Evolutionary conservation across 768 basidiomycete species (phyloP).

Genomic region (Lactarius pseudohatsudake): DNA sequence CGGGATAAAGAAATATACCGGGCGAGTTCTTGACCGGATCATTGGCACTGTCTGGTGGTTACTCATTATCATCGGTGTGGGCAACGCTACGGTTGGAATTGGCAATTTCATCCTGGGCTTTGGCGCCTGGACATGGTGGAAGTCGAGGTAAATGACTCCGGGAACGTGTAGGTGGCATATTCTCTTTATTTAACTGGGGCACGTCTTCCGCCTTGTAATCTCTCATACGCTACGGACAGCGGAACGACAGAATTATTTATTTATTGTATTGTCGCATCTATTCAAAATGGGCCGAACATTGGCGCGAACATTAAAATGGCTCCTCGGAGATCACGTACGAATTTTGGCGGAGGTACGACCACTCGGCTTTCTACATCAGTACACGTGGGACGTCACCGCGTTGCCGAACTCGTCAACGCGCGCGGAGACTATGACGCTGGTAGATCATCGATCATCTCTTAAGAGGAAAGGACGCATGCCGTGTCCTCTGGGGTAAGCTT

Average conservation of each 20-base stretch:
- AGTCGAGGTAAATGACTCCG: slow-evolving; percentile 18
- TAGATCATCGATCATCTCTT: not conserved
- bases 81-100: slow-evolving; percentile 65
- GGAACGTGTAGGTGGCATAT: slow-evolving; percentile 9
- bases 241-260: slow-evolving; percentile 2
- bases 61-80: slow-evolving; percentile 72
- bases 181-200: slow-evolving; percentile 2
- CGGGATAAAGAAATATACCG: slow-evolving; percentile 58
- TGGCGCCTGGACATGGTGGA: slow-evolving; percentile 58
- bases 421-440: not conserved
- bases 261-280: slow-evolving; percentile 3
- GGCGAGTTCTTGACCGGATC: slow-evolving; percentile 66
- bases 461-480: not conserved
- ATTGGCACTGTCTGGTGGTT: slow-evolving; percentile 82
- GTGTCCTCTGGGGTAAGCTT: not conserved
- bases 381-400: not conserved
- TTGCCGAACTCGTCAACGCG: not conserved
- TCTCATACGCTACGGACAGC: not conserved
- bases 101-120: slow-evolving; percentile 73
- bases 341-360: not conserved
- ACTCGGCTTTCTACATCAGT: not conserved
- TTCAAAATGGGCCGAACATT: not conserved
- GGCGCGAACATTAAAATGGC: not conserved
- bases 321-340: slow-evolving; percentile 9
- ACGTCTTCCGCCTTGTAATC: not conserved